Evolutionary conservation across 306 rosid species (phyloP), one percentile per base, ranked within the genome.

Genomic region (Quercus dentata): DNA sequence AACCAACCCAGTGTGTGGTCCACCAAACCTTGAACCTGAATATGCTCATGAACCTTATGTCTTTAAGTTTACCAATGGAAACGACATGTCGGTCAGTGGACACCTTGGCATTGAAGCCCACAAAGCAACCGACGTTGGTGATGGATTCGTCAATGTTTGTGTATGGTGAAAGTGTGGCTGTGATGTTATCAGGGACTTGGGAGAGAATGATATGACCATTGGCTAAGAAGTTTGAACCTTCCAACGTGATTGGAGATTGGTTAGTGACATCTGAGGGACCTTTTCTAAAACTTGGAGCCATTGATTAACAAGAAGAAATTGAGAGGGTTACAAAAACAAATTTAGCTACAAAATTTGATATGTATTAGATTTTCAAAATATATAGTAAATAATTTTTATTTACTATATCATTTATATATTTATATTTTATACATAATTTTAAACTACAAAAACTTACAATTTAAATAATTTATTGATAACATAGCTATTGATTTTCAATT

Each of bases 21-120:
- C 99, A 94, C 99, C 98, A 94, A 1, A 94, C 97, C 75, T 94
- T 94, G 87, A 94, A 94, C 79, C 99, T 72, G 87, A 94, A 94
- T 20, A 94, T 91, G 77, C 97, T 92, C 83, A 87, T 91, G 79
- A 94, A 94, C 64, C 80, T 79, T 1, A 80, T 91, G 81, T 79
- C 81, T 55, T 18, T 90, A 74, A 94, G 89, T n/a, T 84, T 86
- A 0, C 99, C 99, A 1, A 94, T 38, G 21, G 97, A 85, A 21
- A 27, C 28, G 28, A 27, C 28, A 27, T 27, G 28, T 65, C 92
- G 95, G 81, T 83, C 76, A 11, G 56, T 28, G 0, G 91, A 15
- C 4, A 87, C 65, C 5, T 79, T 1, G 9, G 87, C 86, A 5
- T 80, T 63, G 79, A 94, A 91, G 61, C 99, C 99, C 3, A 94